These are phyloP conservation scores for Tylopilus felleus DNA, from an alignment of 768 basidiomycete species.

Conservation along the genomic window DNA sequence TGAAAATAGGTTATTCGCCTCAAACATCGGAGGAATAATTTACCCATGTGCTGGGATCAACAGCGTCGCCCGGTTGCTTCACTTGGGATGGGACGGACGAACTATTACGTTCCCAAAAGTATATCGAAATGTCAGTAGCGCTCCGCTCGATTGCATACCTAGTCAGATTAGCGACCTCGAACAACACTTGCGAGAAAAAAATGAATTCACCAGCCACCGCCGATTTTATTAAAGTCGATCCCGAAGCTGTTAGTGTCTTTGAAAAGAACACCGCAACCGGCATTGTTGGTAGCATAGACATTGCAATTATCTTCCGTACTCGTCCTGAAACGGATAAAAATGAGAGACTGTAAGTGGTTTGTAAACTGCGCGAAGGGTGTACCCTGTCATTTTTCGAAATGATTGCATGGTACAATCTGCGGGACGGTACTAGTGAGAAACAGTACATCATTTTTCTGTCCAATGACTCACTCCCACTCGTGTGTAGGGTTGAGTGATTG, in stretches of 20 bases:
- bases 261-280: conserved; percentile 32
- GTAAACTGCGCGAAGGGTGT: background rate
- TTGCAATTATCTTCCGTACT: conserved; percentile 24
- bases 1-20: background rate
- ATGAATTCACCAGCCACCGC: conserved; percentile 36
- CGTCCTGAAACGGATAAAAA: conserved; percentile 8
- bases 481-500: conserved; percentile 33
- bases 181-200: too few species aligned
- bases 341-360: background rate
- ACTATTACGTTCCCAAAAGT: conserved; percentile 40
- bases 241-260: conserved; percentile 32
- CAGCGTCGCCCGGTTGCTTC: conserved; percentile 14
- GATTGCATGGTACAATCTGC: conserved; percentile 32
- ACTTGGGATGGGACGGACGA: conserved; percentile 35
- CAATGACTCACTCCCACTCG: conserved; percentile 11
- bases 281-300: conserved; percentile 22
- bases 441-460: background rate
- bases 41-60: conserved; percentile 28
- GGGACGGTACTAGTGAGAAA: background rate
- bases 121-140: conserved; percentile 32
- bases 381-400: conserved; percentile 33
- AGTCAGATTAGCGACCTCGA: background rate
- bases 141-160: conserved; percentile 38
- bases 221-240: conserved; percentile 31
- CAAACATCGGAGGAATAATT: background rate